Conservation (phyloP, 768 basidiomycete genomes). For the Crassisporium funariophilum region DNA sequence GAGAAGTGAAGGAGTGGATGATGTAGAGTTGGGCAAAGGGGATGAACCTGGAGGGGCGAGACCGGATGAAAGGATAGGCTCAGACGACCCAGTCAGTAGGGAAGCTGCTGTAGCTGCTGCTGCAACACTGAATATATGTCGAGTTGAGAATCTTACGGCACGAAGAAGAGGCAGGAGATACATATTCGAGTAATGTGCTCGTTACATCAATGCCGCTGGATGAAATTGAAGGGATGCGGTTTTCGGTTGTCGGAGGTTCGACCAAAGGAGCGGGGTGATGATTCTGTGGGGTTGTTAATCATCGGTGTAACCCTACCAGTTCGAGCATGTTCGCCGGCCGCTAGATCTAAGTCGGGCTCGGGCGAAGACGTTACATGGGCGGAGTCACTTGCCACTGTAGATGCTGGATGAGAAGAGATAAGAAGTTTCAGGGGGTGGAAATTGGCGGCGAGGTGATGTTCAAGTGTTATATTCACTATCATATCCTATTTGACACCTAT, state of each 20-base stretch:
- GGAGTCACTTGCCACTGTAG: slow-evolving; percentile 8
- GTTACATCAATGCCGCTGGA: slow-evolving; percentile 81
- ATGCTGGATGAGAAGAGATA: slow-evolving; percentile 14
- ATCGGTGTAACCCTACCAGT: slow-evolving; percentile 2
- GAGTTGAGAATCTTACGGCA: slow-evolving; percentile 3
- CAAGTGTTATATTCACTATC: no score
- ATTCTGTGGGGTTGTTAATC: slow-evolving; percentile 7
- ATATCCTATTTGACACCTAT: no score
- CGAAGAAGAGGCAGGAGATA: slow-evolving; percentile 29
- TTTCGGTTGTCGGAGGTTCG: slow-evolving; percentile 9
- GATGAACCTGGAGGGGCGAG: slow-evolving; percentile 40
- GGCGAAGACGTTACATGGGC: slow-evolving; percentile 8
- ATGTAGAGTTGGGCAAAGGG: slow-evolving; percentile 23
- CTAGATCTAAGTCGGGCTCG: slow-evolving; percentile 7
- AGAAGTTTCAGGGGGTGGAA: slow-evolving; percentile 75
- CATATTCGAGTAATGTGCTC: slow-evolving; percentile 78
- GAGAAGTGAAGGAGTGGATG: slow-evolving; percentile 39
- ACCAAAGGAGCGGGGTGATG: not conserved
- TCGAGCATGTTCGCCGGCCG: slow-evolving; percentile 6
- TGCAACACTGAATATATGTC: slow-evolving; percentile 58
- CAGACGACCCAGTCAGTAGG: slow-evolving; percentile 71
- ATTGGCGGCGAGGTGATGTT: slow-evolving; percentile 44
- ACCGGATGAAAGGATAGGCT: slow-evolving; percentile 62
- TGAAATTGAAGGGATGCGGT: slow-evolving; percentile 45
- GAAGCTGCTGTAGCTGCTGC: slow-evolving; percentile 93